Conservation (phyloP, 176 grass and related monocot genomes). For the Luzula sylvatica region DNA sequence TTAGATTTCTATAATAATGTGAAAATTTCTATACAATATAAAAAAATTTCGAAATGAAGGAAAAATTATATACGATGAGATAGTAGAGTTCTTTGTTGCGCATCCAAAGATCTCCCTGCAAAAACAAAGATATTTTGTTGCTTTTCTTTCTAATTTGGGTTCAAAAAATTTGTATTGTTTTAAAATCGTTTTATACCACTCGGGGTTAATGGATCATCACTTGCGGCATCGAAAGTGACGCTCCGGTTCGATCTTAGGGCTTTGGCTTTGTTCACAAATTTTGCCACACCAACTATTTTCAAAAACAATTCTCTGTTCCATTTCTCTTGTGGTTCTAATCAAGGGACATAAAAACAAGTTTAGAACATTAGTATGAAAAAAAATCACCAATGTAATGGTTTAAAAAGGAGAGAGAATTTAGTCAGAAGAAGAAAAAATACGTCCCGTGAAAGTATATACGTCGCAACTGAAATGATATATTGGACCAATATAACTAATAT, state of each 20-base stretch:
- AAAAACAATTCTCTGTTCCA: conserved; percentile 21
- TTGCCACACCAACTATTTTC: conserved; percentile 19
- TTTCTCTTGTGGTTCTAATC: conserved; percentile 17
- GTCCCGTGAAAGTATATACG: too few relatives aligned
- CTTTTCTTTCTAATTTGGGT: neutral
- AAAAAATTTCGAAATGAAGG: too few relatives aligned
- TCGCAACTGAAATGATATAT: too few relatives aligned
- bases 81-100: neutral
- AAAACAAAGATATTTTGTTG: neutral
- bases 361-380: too few relatives aligned
- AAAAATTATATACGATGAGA: neutral
- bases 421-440: too few relatives aligned
- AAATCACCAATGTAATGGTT: too few relatives aligned
- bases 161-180: neutral
- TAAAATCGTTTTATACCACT: conserved; percentile 6
- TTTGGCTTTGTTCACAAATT: conserved; percentile 25
- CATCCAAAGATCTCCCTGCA: neutral
- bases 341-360: neutral
- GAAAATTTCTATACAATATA: too few relatives aligned
- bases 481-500: too few relatives aligned
- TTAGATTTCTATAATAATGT: too few relatives aligned
- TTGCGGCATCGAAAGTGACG: conserved; percentile 11
- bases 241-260: conserved; percentile 9
- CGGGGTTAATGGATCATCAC: conserved; percentile 10
- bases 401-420: too few relatives aligned